A percentile compares a stretch with the other conserved stretches of the same genome.
Evolutionary conservation across 2,329 filamentous ascomycete species (phyloP).

Genomic region (Talaromyces amestolkiae): DNA sequence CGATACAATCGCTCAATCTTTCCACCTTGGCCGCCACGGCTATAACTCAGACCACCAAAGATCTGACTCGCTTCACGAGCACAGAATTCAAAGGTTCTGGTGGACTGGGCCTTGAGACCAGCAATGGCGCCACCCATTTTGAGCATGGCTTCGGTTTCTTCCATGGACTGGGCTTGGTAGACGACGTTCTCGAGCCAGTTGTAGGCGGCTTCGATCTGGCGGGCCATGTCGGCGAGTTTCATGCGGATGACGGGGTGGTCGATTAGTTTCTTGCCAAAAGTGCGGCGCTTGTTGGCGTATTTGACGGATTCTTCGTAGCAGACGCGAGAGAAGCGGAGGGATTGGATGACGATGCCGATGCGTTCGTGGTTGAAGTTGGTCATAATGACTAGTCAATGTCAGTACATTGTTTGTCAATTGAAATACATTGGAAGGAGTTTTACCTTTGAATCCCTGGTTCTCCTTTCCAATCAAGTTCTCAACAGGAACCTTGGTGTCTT

Average conservation of each 20-base stretch:
- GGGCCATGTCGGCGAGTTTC: constrained; percentile 97
- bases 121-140: constrained; percentile 93
- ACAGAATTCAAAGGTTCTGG: constrained; percentile 95
- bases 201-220: constrained; percentile 95
- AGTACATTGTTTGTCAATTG: no score
- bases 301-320: constrained; percentile 96
- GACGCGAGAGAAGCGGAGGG: constrained; percentile 88
- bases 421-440: neutral
- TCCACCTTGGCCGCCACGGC: constrained; percentile 85
- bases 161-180: constrained; percentile 90
- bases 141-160: constrained; percentile 91
- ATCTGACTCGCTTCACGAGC: constrained; percentile 95
- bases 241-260: constrained; percentile 96
- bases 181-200: constrained; percentile 95
- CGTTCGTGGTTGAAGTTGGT: constrained; percentile 99
- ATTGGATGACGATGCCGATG: constrained; percentile 98
- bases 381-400: constrained; percentile 73
- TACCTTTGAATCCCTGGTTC: constrained; percentile 92
- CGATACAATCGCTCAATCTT: constrained; percentile 94
- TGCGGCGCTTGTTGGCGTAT: constrained; percentile 94
- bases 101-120: constrained; percentile 87
- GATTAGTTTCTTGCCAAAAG: constrained; percentile 94
- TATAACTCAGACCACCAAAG: constrained; percentile 91
- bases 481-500: constrained; percentile 99
- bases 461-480: constrained; percentile 97